Percentiles rank a stretch among this genome's conserved stretches.
phyloP scores from a whole-genome alignment of 1,139 yeast genomes.

The Kazachstania sp. region DNA sequence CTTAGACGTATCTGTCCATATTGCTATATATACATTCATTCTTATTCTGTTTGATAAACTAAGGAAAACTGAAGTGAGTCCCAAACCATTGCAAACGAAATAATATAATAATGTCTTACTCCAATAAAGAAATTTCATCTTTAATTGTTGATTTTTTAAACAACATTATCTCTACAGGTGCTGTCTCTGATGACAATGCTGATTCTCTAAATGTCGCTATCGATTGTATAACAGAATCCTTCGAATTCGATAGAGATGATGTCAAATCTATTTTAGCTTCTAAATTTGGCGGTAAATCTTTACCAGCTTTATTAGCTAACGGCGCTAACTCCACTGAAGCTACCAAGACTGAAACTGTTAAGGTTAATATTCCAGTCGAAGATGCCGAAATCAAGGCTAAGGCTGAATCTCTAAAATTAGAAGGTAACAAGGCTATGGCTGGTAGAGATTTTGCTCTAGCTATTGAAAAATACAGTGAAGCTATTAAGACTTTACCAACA shows the following conservation, averaged over 20 bases:
- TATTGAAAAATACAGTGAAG: slow-evolving; percentile 66
- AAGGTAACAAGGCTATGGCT: slow-evolving; percentile 93
- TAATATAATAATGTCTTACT: slow-evolving; percentile 17
- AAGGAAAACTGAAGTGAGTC: background rate
- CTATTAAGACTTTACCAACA: slow-evolving; percentile 60
- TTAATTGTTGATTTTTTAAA: slow-evolving; percentile 68
- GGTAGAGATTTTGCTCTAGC: slow-evolving; percentile 62
- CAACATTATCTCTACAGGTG: slow-evolving; percentile 50
- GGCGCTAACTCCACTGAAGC: slow-evolving; percentile 4
- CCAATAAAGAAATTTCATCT: slow-evolving; percentile 60
- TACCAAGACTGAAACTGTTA: slow-evolving; percentile 28
- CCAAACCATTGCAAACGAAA: background rate
- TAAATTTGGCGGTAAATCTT: slow-evolving; percentile 43
- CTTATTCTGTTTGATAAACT: no score
- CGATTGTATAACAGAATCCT: slow-evolving; percentile 86
- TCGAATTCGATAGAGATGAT: slow-evolving; percentile 51
- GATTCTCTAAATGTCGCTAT: slow-evolving; percentile 95
- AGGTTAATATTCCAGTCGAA: slow-evolving; percentile 38
- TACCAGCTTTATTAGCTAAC: slow-evolving; percentile 32
- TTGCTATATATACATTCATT: no score
- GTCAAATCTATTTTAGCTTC: slow-evolving; percentile 33
- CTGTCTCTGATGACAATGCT: slow-evolving; percentile 65
- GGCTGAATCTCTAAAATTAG: slow-evolving; percentile 78
- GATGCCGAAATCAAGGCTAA: slow-evolving; percentile 48
- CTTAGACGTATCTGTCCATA: no score